Evolutionary conservation across 305 asterid species (phyloP).

Genomic region (Solanum hybrid): DNA sequence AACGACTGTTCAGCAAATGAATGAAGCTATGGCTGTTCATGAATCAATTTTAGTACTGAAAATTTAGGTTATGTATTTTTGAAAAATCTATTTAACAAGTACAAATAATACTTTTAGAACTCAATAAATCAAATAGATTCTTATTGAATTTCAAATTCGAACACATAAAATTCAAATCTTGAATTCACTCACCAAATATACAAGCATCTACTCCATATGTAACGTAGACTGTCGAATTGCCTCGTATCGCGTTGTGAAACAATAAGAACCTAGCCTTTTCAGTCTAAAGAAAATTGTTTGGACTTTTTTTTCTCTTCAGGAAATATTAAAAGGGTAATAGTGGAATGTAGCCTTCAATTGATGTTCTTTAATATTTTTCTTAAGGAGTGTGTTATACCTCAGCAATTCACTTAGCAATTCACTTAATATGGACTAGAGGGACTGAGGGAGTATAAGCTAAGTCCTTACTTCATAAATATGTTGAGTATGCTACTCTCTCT

Average conservation of each 20-base stretch:
- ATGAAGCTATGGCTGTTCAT: conserved; percentile 7
- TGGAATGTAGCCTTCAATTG: background rate
- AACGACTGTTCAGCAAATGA: background rate
- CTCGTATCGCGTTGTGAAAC: background rate
- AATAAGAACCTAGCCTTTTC: background rate
- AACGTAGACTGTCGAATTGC: background rate
- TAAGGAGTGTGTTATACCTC: background rate
- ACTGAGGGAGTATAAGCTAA: background rate
- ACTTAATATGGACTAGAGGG: background rate
- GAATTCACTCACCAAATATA: background rate
- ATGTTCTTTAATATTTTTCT: no score
- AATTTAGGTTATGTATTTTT: background rate
- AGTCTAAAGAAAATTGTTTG: no score
- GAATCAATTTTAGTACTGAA: background rate
- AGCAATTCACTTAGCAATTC: no score
- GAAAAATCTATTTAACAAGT: background rate
- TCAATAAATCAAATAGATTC: background rate
- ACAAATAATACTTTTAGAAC: no score
- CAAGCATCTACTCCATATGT: background rate
- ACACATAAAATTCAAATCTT: no score
- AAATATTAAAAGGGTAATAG: no score
- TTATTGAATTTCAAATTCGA: no score
- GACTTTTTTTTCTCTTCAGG: no score
- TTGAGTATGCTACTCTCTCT: background rate
- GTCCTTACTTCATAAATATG: background rate